These are phyloP conservation scores for Escovopsis sp. DNA, from an alignment of 2,329 filamentous ascomycete genomes.

Conservation along the genomic window DNA sequence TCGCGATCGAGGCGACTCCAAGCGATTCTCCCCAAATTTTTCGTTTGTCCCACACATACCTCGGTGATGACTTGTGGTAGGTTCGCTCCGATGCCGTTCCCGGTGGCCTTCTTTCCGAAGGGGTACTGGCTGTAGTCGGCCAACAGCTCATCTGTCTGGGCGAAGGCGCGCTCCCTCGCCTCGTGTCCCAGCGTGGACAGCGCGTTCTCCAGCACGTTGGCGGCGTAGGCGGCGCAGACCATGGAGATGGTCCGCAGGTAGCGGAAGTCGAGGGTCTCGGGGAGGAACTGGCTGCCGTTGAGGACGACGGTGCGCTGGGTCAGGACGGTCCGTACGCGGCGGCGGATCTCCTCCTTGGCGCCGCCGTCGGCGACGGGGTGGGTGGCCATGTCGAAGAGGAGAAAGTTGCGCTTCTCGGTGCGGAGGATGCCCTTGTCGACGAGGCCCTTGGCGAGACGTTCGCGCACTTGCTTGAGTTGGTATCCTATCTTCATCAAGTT, in stretches of 20 bases:
- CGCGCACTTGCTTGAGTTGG: slow-evolving; percentile 96
- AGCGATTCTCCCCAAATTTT: too few relatives aligned
- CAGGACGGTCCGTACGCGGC: slow-evolving; percentile 80
- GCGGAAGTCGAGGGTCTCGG: slow-evolving; percentile 87
- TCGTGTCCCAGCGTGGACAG: slow-evolving; percentile 87
- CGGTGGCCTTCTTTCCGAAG: slow-evolving; percentile 71
- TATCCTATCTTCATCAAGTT: slow-evolving; percentile 99
- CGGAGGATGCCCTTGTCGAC: slow-evolving; percentile 98
- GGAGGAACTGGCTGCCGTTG: slow-evolving; percentile 72
- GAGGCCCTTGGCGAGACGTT: slow-evolving; percentile 89
- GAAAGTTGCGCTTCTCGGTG: slow-evolving; percentile 98
- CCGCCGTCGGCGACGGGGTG: slow-evolving; percentile 93
- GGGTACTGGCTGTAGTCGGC: slow-evolving; percentile 97
- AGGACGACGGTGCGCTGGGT: slow-evolving; percentile 91
- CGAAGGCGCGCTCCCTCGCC: slow-evolving; percentile 84
- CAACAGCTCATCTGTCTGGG: slow-evolving; percentile 89
- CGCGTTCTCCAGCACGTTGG: slow-evolving; percentile 97
- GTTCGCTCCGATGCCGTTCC: slow-evolving; percentile 79
- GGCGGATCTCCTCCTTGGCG: slow-evolving; percentile 93
- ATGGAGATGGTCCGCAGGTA: slow-evolving; percentile 85
- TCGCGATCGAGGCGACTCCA: too few relatives aligned
- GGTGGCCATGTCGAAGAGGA: slow-evolving; percentile 99
- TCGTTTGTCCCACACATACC: slow-evolving; percentile 21
- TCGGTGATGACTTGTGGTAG: slow-evolving; percentile 75
- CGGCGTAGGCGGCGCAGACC: slow-evolving; percentile 96